phyloP scores from a whole-genome alignment of 179 eudicot genomes.

The Pouteria campechiana region DNA sequence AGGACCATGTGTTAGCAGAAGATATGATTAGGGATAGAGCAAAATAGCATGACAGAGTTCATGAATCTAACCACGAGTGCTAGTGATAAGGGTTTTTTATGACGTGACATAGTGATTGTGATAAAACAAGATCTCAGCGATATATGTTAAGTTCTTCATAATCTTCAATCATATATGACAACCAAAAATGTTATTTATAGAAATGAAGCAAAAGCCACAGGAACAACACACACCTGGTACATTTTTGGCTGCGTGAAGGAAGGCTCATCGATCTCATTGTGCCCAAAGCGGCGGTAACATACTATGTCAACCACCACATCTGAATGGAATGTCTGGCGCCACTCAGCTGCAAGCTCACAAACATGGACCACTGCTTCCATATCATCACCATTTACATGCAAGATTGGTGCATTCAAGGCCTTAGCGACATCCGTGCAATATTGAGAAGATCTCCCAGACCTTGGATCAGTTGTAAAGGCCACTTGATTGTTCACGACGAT shows the following conservation, averaged over 20 bases:
- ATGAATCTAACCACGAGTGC: no score
- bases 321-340: constrained; percentile 9
- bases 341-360: constrained; percentile 9
- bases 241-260: constrained; percentile 8
- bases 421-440: constrained; percentile 8
- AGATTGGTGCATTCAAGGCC: constrained; percentile 8
- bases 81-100: no score
- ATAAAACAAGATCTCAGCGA: no score
- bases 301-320: constrained; percentile 10
- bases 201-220: no score
- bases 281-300: constrained; percentile 8
- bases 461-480: constrained; percentile 6
- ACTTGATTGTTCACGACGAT: constrained; percentile 9
- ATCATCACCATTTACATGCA: constrained; percentile 6
- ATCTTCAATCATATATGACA: no score
- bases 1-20: no score
- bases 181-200: no score
- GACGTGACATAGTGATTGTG: no score
- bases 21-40: no score
- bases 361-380: constrained; percentile 6
- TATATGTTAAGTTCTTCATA: no score
- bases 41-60: no score
- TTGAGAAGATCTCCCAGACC: constrained; percentile 4
- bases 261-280: constrained; percentile 8
- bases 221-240: no score